Evolutionary conservation across 148 eudicot species (phyloP), one percentile per base, ranked within the genome.

Genomic region (Tetragonia tetragonoides): DNA sequence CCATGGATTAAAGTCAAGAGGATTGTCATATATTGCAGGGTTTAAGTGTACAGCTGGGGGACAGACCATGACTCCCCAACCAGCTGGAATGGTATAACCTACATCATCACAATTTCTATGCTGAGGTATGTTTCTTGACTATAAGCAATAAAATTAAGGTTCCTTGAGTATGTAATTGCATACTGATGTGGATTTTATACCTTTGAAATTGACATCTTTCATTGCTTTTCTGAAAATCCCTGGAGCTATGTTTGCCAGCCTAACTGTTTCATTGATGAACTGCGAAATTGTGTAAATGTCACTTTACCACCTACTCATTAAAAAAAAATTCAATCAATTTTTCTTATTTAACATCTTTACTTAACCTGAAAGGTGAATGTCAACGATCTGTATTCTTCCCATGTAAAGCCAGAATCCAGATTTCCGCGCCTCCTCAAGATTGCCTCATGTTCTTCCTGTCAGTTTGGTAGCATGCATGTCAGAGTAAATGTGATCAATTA

Each of bases 191-290:
- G 8, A 39, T 60, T 77, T 57, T 65, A 49, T 85, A 94, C 97
- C 97, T 61, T 87, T 88, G 74, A 80, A 92, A 59, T 89, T 80
- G 86, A 88, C 66, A 66, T 95, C 93, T 82, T 28, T 82, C 53
- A 89, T 73, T 23, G 97, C 86, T 88, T 92, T 90, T 78, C 99
- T 87, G 86, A 95, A 95, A 62, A 95, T 91, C 47, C 85, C 93
- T 10, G 97, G 96, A 73, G 86, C 97, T 69, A 95, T 95, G 76
- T 95, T 92, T 82, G 97, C 93, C 81, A 95, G 74, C 84, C 99
- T 86, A 66, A 91, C 90, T 92, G 89, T 28, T 28, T 28, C 34
- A 28, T 28, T 28, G 34, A 28, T 28, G 34, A 28, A 28, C 34
- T 28, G 34, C 85, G 85, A 14, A 68, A 68, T 63, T 51, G 63